Conservation (phyloP, 768 basidiomycete species). For the Suillus americanus region DNA sequence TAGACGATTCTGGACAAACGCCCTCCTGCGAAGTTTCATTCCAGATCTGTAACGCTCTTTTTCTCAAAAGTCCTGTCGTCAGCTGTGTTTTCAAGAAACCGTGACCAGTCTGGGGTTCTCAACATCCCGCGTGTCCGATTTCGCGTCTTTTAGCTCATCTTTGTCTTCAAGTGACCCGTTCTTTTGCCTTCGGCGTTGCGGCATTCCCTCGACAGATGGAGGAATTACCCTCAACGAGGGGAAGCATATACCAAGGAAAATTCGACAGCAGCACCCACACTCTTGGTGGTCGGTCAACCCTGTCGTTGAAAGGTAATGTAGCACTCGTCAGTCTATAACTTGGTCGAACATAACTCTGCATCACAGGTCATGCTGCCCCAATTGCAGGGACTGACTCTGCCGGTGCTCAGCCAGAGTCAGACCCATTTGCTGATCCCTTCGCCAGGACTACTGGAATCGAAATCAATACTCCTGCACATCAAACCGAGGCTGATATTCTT, state of each 20-base stretch:
- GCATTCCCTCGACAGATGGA: conserved; percentile 24
- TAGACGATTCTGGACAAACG: not conserved
- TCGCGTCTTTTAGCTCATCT: not conserved
- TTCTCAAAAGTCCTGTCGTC: not conserved
- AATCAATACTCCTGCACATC: not conserved
- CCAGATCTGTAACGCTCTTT: not conserved
- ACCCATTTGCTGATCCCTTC: conserved; percentile 11
- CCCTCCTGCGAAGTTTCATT: not conserved
- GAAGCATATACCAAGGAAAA: conserved; percentile 14
- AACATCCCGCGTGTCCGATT: not conserved
- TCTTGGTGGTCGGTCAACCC: conserved; percentile 13
- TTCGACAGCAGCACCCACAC: conserved; percentile 16
- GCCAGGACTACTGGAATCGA: conserved; percentile 10
- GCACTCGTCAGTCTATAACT: conserved; percentile 8
- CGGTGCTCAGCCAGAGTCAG: not conserved
- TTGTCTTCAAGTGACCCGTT: not conserved
- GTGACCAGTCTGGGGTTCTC: not conserved
- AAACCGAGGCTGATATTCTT: not conserved
- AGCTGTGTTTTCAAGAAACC: not conserved
- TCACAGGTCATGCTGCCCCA: conserved; percentile 8
- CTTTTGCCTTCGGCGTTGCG: not conserved
- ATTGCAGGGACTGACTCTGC: not conserved
- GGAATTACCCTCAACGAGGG: conserved; percentile 16
- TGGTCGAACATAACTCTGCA: not conserved
- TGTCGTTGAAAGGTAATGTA: conserved; percentile 23